phyloP scores from a whole-genome alignment of 495 filamentous ascomycete species.

The Geopyxis carbonaria region DNA sequence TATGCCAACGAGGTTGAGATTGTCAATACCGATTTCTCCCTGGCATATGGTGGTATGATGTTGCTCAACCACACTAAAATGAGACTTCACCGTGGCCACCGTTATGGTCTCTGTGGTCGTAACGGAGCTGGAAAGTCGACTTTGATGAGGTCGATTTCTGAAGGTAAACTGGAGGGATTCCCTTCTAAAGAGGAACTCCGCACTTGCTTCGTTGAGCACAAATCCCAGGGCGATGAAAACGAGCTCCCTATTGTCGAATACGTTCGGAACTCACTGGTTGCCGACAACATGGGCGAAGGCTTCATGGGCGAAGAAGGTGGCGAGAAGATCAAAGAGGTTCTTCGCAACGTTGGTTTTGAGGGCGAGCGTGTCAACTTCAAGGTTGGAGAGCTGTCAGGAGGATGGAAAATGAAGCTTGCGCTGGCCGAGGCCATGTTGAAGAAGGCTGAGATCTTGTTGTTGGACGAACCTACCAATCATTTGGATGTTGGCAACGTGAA shows the following conservation, averaged over 20 bases:
- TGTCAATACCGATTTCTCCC: constrained; percentile 93
- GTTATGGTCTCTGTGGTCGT: constrained; percentile 89
- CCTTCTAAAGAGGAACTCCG: constrained; percentile 74
- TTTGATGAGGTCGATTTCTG: constrained; percentile 89
- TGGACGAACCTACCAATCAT: constrained; percentile 99
- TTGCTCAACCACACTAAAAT: constrained; percentile 92
- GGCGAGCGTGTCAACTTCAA: constrained; percentile 63
- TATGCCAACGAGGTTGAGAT: constrained; percentile 57
- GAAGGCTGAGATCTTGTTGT: constrained; percentile 81
- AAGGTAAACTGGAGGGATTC: constrained; percentile 93
- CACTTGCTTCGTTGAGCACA: constrained; percentile 96
- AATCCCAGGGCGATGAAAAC: constrained; percentile 86
- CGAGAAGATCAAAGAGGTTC: constrained; percentile 64
- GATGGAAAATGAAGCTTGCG: constrained; percentile 99
- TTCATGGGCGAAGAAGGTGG: constrained; percentile 8
- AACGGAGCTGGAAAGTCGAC: constrained; percentile 98
- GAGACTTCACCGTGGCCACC: constrained; percentile 81
- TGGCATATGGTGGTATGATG: constrained; percentile 97
- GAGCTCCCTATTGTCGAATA: constrained; percentile 91
- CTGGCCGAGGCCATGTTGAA: constrained; percentile 92
- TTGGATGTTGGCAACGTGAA: constrained; percentile 90
- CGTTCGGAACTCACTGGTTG: constrained; percentile 39
- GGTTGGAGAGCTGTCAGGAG: constrained; percentile 91
- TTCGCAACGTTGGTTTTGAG: constrained; percentile 87
- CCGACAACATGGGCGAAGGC: constrained; percentile 4